phyloP scores from a whole-genome alignment of 257 asterid species.

The Penstemon newberryi region DNA sequence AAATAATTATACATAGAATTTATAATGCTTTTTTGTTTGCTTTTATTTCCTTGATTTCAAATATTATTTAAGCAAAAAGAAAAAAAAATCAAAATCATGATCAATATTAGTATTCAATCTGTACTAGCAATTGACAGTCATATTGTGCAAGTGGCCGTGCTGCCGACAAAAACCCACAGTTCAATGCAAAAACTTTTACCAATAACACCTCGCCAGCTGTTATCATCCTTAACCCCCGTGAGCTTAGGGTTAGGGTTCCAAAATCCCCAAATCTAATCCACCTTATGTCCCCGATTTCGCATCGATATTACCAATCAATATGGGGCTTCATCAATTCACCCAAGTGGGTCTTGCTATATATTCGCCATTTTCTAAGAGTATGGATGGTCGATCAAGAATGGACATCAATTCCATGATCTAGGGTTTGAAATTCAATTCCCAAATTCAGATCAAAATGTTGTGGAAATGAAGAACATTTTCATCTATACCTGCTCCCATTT shows the following conservation, averaged over 20 bases:
- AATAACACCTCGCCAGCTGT: slow-evolving; percentile 37
- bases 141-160: background rate
- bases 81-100: no score
- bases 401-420: slow-evolving; percentile 23
- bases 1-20: no score
- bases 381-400: background rate
- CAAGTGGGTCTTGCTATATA: slow-evolving; percentile 11
- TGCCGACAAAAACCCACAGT: slow-evolving; percentile 20
- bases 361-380: slow-evolving; percentile 3
- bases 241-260: slow-evolving; percentile 40
- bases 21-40: no score
- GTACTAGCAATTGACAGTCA: background rate
- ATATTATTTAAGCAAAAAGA: no score
- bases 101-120: background rate
- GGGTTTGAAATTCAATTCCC: slow-evolving; percentile 28
- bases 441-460: slow-evolving; percentile 25
- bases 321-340: slow-evolving; percentile 23
- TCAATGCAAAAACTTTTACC: slow-evolving; percentile 31
- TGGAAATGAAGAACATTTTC: slow-evolving; percentile 8
- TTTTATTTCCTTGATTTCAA: no score
- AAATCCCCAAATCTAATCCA: slow-evolving; percentile 22
- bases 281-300: slow-evolving; percentile 19
- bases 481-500: background rate
- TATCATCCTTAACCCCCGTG: slow-evolving; percentile 29
- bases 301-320: slow-evolving; percentile 41